Percentiles rank a stretch among this genome's conserved stretches.
Evolutionary conservation across 805 yeast genomes (phyloP).

Genomic region (Saccharomycopsis fibuligera): DNA sequence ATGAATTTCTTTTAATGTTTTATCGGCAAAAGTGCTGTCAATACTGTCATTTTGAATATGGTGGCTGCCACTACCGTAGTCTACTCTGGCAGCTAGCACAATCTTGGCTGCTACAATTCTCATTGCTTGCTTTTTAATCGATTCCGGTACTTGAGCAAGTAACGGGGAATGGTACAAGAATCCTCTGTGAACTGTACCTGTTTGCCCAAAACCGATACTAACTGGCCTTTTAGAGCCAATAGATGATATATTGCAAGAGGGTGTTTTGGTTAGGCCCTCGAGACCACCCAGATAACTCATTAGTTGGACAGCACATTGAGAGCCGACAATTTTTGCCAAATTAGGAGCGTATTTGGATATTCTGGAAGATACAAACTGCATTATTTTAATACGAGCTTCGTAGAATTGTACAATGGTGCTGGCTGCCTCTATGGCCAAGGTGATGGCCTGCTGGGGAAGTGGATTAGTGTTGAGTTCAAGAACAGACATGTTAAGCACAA

Average conservation of each 20-base stretch:
- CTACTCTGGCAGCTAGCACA: constrained; percentile 78
- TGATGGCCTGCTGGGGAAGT: constrained; percentile 31
- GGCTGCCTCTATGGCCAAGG: constrained; percentile 39
- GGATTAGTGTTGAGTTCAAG: constrained; percentile 34
- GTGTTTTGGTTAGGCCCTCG: constrained; percentile 55
- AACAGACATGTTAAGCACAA: constrained; percentile 72
- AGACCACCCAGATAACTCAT: constrained; percentile 67
- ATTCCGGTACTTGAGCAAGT: constrained; percentile 58
- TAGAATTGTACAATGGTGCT: constrained; percentile 41
- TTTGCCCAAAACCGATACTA: constrained; percentile 35
- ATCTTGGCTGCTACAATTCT: constrained; percentile 76
- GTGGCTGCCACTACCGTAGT: constrained; percentile 41
- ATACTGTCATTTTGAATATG: too few species aligned
- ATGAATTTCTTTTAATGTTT: constrained; percentile 54
- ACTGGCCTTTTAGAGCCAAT: constrained; percentile 51
- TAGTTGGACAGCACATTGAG: constrained; percentile 66
- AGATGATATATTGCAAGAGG: constrained; percentile 79
- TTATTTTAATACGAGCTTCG: constrained; percentile 37
- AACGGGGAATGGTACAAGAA: constrained; percentile 43
- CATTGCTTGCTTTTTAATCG: constrained; percentile 59
- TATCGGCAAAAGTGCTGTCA: constrained; percentile 50
- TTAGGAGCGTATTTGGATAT: constrained; percentile 72
- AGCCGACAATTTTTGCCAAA: constrained; percentile 62
- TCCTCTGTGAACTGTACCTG: constrained; percentile 59
- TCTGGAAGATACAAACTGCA: constrained; percentile 49